These are phyloP conservation scores for Halophytophthora polymorphica DNA, from an alignment of 352 stramenopile species.

Conservation along the genomic window DNA sequence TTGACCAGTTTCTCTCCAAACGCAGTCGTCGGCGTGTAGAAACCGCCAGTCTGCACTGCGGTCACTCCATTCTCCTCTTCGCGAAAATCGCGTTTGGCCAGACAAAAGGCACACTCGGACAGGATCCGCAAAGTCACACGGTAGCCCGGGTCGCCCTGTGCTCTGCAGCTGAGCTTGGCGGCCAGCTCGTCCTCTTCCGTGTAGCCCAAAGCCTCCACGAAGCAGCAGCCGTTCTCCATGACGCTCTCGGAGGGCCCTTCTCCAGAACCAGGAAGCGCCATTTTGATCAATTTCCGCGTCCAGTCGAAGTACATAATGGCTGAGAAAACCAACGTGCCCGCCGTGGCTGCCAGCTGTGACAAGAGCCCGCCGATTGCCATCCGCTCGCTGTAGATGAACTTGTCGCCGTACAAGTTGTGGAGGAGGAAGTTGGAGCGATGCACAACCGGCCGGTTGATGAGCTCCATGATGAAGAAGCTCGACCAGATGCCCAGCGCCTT, in stretches of 20 bases:
- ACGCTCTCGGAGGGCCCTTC: conserved; percentile 61
- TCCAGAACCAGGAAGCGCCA: conserved; percentile 57
- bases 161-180: conserved; percentile 13
- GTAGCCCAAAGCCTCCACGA: conserved; percentile 41
- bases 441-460: conserved; percentile 76
- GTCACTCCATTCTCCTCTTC: conserved; percentile 14
- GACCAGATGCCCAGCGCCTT: conserved; percentile 47
- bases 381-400: conserved; percentile 53
- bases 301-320: conserved; percentile 38
- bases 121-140: conserved; percentile 39
- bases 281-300: conserved; percentile 52
- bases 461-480: conserved; percentile 60
- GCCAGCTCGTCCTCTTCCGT: conserved; percentile 25
- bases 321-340: conserved; percentile 23
- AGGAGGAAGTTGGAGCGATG: conserved; percentile 59
- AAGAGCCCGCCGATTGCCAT: conserved; percentile 26
- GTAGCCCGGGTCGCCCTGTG: conserved; percentile 36
- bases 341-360: conserved; percentile 23
- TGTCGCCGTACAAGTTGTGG: conserved; percentile 37
- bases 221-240: conserved; percentile 66
- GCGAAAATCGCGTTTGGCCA: conserved; percentile 27
- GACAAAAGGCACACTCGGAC: conserved; percentile 35
- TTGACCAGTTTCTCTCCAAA: conserved; percentile 32
- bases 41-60: conserved; percentile 21
- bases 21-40: conserved; percentile 38